Evolutionary conservation across 768 basidiomycete genomes (phyloP), one percentile per base, ranked within the genome.

Genomic region (Asterophora parasitica): DNA sequence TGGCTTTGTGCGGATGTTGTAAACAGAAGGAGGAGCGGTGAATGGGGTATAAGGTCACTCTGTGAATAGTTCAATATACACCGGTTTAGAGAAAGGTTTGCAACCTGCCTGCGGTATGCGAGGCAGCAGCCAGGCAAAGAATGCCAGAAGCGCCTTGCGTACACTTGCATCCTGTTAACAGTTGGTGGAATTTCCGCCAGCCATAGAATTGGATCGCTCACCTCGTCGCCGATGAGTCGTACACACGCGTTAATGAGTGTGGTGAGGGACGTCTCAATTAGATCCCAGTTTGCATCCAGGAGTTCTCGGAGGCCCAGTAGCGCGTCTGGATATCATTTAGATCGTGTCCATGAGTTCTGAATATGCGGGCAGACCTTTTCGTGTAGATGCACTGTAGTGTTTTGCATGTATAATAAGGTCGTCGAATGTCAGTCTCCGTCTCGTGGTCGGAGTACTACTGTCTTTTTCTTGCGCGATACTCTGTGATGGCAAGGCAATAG

Each of bases 1-100:
- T 94, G 88, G 0, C 91, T 93, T 63, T 94, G 86, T 0, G 92
- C 91, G 8, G 93, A 95, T 5, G 89, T 84, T 0, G 83, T 82
- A 62, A 93, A 95, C 12, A 98, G 78, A 17, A 97, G 72, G 4
- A 97, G 71, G 0, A 83, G 58, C 1, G 88, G 71, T 0, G 85
- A 73, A 59, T 96, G 90, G 4, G 94, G 92, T 0, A 70, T 50
- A 1, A 97, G 65, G 42, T 81, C 74, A 33, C 83, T 75, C 92
- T 94, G 55, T 33, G 35, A 26, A 42, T 31, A 42, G 17, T 19
- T 31, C 36, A 44, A 43, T 30, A 32, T 48, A 40, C 37, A 36
- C 39, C 28, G 27, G 6, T 16, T 44, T 8, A 23, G 20, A 44
- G 32, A 28, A 19, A 42, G 35, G 31, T 31, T 19, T 12, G 30